Conservation (phyloP, 169 alveolate genomes). For the Babesia sp. region DNA sequence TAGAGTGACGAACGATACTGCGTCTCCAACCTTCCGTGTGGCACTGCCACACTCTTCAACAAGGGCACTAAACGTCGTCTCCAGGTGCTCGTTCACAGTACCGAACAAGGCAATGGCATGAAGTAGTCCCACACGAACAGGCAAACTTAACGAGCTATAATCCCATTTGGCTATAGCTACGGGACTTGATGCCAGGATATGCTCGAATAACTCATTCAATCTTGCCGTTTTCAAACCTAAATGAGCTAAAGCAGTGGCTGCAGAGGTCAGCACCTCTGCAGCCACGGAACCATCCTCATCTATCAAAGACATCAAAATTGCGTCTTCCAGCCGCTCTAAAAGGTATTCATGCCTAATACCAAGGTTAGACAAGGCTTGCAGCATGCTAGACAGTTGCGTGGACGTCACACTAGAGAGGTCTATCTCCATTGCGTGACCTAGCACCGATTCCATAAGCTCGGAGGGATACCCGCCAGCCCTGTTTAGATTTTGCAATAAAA, state of each 20-base stretch:
- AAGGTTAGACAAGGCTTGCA: constrained; percentile 12
- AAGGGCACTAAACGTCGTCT: not conserved
- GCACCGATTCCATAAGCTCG: constrained; percentile 8
- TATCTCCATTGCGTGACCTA: constrained; percentile 29
- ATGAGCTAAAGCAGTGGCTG: constrained; percentile 13
- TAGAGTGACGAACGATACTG: not conserved
- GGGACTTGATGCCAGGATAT: not conserved
- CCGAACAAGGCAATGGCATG: constrained; percentile 40
- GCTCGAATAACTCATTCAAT: constrained; percentile 20
- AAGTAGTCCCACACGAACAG: constrained; percentile 15
- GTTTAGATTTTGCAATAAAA: constrained; percentile 3
- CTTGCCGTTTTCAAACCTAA: not conserved
- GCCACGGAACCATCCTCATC: constrained; percentile 4
- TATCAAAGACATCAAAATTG: not conserved
- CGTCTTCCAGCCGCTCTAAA: constrained; percentile 30
- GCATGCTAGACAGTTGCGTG: constrained; percentile 14
- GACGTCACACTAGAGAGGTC: constrained; percentile 6
- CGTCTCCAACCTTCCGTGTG: not conserved
- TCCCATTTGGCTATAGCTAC: constrained; percentile 21
- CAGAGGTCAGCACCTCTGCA: not conserved
- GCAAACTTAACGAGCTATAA: not conserved
- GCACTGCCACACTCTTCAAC: constrained; percentile 12
- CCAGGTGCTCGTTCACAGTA: constrained; percentile 24
- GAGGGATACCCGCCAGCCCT: constrained; percentile 1
- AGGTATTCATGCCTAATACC: constrained; percentile 43